A percentile compares a stretch with the other conserved stretches of the same genome.
Evolutionary conservation across 345 rosid genomes (phyloP).

Genomic region (Punica granatum): DNA sequence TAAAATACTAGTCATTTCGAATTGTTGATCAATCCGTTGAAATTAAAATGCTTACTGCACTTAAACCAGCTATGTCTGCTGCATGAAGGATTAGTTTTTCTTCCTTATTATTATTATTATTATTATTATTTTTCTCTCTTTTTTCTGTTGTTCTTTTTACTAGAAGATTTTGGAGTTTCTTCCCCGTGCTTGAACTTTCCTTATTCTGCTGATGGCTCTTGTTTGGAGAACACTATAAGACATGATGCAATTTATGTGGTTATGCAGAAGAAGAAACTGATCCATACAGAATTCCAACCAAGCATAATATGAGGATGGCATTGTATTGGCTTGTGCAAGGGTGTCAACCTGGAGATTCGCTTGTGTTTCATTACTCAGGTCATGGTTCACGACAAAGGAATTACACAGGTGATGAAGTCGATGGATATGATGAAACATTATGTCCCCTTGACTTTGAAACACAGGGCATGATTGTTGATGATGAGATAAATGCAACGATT

Average conservation of each 20-base stretch:
- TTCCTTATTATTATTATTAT: too few species aligned
- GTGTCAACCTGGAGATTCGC: constrained; percentile 81
- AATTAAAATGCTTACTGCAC: not conserved
- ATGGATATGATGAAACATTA: constrained; percentile 81
- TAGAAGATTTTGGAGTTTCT: not conserved
- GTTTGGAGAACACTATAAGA: not conserved
- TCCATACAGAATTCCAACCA: constrained; percentile 61
- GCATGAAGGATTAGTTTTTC: not conserved
- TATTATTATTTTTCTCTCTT: too few species aligned
- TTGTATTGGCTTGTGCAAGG: constrained; percentile 86
- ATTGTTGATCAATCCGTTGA: not conserved
- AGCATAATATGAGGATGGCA: constrained; percentile 81
- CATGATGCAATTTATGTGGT: not conserved
- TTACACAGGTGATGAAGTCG: constrained; percentile 74
- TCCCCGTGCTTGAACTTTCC: not conserved
- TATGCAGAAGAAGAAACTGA: constrained; percentile 82
- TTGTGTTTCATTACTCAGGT: constrained; percentile 79
- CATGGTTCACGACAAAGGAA: constrained; percentile 77
- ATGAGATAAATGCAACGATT: constrained; percentile 67
- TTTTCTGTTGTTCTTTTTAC: not conserved
- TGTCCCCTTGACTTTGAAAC: constrained; percentile 89
- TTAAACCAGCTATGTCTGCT: not conserved
- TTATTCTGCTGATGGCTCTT: not conserved
- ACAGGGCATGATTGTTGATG: constrained; percentile 95
- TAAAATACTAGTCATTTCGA: not conserved